A percentile compares a stretch with the other conserved stretches of the same genome.
These are phyloP conservation scores for Ceratocystis alfenasii DNA, from an alignment of 2,329 filamentous ascomycete genomes.

Conservation along the genomic window DNA sequence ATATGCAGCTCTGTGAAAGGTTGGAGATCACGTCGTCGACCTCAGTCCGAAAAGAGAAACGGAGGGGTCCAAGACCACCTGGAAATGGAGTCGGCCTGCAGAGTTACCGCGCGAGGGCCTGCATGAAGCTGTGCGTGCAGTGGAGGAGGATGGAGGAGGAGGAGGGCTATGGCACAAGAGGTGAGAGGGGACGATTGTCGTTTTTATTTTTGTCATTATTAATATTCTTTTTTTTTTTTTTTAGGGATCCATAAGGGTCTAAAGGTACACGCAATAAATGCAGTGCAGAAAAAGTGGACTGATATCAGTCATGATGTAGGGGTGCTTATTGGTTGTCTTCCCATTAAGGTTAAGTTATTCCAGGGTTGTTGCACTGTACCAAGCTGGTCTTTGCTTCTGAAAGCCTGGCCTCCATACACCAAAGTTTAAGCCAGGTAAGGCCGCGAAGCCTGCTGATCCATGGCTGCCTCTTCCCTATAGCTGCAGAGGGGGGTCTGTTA, in stretches of 20 bases:
- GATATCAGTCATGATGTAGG: too few relatives aligned
- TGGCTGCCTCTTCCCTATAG: constrained; percentile 3
- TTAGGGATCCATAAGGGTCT: background rate
- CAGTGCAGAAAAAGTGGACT: too few relatives aligned
- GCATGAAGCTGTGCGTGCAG: background rate
- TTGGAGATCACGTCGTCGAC: background rate
- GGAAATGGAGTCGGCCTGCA: background rate
- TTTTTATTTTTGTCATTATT: background rate
- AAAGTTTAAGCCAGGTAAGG: background rate
- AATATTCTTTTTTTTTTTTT: background rate
- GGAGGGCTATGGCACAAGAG: background rate
- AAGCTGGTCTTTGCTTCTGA: too few relatives aligned
- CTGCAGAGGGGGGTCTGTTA: background rate
- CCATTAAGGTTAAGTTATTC: background rate
- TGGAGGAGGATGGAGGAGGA: background rate
- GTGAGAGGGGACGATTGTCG: background rate
- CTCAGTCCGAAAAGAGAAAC: background rate
- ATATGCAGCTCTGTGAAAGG: background rate
- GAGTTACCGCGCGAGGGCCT: background rate
- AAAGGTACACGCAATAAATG: too few relatives aligned
- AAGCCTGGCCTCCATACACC: background rate
- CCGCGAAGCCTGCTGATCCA: background rate
- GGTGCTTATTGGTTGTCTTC: background rate
- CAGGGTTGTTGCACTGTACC: background rate
- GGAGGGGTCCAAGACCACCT: background rate